Base-by-base conservation (phyloP, 176 grass and related monocot genomes). In the Triticum turgidum region DNA sequence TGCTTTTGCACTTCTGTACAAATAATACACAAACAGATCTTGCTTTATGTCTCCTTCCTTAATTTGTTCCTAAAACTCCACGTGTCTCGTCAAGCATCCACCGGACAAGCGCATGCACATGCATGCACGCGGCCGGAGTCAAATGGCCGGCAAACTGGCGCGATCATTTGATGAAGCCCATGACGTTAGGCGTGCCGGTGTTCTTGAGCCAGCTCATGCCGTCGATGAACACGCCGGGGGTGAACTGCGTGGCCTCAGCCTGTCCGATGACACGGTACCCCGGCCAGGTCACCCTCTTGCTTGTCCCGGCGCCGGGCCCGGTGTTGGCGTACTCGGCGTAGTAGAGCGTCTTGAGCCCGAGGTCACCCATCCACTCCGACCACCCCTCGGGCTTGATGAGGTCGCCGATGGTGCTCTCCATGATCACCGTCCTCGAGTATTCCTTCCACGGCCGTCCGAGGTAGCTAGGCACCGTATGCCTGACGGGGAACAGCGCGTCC, bases 371-470 rank as follows among this genome's bases (percentile, higher is more conserved):
- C 94, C 94, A 97, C 42, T 83, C 83, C 44, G 89, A 24, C 89
- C 90, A 97, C 9, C 94, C 94, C 25, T 87, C 92, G 5, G 94
- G 88, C 72, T 80, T 90, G 86, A 97, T 97, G 58, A 94, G 67
- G 56, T 97, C 94, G 11, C 88, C 92, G 41, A 97, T 94, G 35
- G 69, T 80, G 58, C 86, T 90, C 86, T 97, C 94, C 94, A 97
- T 97, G 29, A 97, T 7, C 45, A 97, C 90, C 25, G 94, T 94
- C 76, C 87, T 89, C 0, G 92, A 82, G 66, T 65, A 94, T 76
- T 84, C 44, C 92, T 97, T 97, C 94, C 94, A 97, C 7, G 94
- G 94, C 18, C 94, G 66, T n/a, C 90, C 94, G 33, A 97, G 94
- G 87, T 97, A 97, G 90, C 79, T 94, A 34, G 90, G 39, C 68